Evolutionary conservation across 1,284 basidiomycete genomes (phyloP), one percentile per base, ranked within the genome.

Genomic region (Apiotrichum siamense): DNA sequence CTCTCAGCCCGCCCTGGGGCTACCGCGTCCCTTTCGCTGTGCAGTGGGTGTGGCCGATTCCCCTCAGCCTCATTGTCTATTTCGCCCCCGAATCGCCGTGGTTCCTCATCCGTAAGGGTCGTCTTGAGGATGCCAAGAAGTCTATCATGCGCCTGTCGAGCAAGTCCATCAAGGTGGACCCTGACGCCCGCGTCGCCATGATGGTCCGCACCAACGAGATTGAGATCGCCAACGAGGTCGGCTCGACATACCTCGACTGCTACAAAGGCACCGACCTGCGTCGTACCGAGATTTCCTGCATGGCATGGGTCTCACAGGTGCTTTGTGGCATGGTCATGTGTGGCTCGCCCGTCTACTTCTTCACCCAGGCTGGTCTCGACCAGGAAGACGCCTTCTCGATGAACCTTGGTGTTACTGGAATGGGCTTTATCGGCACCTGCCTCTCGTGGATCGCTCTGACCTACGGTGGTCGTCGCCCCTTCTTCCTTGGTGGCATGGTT

Each of bases 401-500:
- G 52, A 65, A 74, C 59, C 58, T 64, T 15, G 65, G 71, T 9
- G 56, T 73, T 29, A 73, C 72, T 35, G 67, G 72, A 24, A 64
- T 75, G 49, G 72, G 62, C 27, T 59, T 71, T 33, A 53, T 65
- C 46, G 75, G 75, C 23, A 75, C 74, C 1, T 55, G 75, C 57
- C 54, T 60, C 33, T 66, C 67, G 2, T 77, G 74, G 75, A 64
- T 67, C 54, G 33, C 48, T 7, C 46, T 66, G 17, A 58, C 55
- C 13, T 57, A 53, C 36, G 51, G 69, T 44, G 76, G 76, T 20
- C 73, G 77, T 24, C 72, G 77, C n/a, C 63, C 67, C 2, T 61
- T 78, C 38, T 79, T 77, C 70, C 57, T 75, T 36, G 53, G 50
- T 26, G 79, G 78, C 27, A 67, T 77, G 51, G 52, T 56, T 36